Percentiles rank a stretch among this genome's conserved stretches.
Conservation (phyloP, 2,329 filamentous ascomycete species). For the Exophiala phaeomuriformis region DNA sequence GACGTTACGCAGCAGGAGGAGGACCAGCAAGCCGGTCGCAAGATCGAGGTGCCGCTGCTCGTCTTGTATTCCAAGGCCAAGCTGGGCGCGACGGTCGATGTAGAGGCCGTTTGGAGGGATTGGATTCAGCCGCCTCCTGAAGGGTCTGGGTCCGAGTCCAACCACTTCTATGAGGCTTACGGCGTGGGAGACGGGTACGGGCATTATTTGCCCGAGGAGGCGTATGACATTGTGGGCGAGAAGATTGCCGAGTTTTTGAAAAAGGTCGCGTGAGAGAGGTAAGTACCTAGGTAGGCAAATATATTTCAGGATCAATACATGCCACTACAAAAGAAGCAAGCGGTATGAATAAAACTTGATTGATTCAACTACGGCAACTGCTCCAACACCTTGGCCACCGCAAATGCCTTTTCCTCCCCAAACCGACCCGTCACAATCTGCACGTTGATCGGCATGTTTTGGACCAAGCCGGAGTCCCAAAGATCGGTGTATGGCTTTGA, state of each 20-base stretch:
- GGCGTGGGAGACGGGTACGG: slow-evolving; percentile 30
- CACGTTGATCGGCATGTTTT: slow-evolving; percentile 37
- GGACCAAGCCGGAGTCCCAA: slow-evolving; percentile 33
- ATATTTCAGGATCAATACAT: too few relatives aligned
- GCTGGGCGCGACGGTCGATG: slow-evolving; percentile 34
- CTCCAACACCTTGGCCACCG: slow-evolving; percentile 16
- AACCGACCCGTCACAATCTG: slow-evolving; percentile 27
- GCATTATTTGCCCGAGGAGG: slow-evolving; percentile 45
- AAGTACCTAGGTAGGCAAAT: too few relatives aligned
- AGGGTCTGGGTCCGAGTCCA: slow-evolving; percentile 5
- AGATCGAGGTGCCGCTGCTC: slow-evolving; percentile 38
- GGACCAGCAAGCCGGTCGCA: slow-evolving; percentile 41
- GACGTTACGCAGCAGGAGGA: slow-evolving; percentile 40
- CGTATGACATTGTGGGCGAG: slow-evolving; percentile 30
- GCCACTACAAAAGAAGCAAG: too few relatives aligned
- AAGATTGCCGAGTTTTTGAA: slow-evolving; percentile 19
- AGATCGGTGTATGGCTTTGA: slow-evolving; percentile 32
- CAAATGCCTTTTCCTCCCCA: slow-evolving; percentile 25
- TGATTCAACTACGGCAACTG: background rate
- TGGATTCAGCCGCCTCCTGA: slow-evolving; percentile 33
- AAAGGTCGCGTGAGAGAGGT: slow-evolving; percentile 12
- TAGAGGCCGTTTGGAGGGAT: slow-evolving; percentile 38
- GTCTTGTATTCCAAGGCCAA: slow-evolving; percentile 40
- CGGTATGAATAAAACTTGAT: too few relatives aligned
- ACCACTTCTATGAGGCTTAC: slow-evolving; percentile 9